Evolutionary conservation across 768 basidiomycete species (phyloP).

Genomic region (Lactarius trivialis): DNA sequence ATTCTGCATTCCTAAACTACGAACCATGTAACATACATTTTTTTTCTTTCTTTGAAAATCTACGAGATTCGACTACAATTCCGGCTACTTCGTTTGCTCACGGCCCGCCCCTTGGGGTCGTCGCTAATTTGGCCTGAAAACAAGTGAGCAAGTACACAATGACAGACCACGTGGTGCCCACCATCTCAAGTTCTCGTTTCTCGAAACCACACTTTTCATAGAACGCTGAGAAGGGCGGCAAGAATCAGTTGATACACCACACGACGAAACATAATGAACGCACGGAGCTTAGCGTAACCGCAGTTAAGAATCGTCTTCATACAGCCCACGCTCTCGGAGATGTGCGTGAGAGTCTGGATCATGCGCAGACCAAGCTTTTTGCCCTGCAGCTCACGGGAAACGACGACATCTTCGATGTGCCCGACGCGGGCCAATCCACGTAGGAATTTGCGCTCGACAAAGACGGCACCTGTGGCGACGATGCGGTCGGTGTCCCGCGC

Average conservation of each 20-base stretch:
- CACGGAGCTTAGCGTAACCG: slow-evolving; percentile 84
- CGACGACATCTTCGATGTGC: slow-evolving; percentile 97
- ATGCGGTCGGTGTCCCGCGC: slow-evolving; percentile 67
- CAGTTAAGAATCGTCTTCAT: slow-evolving; percentile 99
- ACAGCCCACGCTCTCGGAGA: slow-evolving; percentile 73
- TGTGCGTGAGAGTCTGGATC: slow-evolving; percentile 77
- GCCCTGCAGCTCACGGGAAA: slow-evolving; percentile 82
- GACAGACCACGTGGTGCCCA: slow-evolving; percentile 28
- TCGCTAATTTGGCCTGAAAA: slow-evolving; percentile 52
- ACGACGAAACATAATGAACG: slow-evolving; percentile 32
- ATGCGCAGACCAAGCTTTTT: slow-evolving; percentile 84
- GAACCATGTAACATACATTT: no score
- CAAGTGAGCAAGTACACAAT: slow-evolving; percentile 4
- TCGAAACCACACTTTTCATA: slow-evolving; percentile 93
- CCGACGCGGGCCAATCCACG: slow-evolving; percentile 81
- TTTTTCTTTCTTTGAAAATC: no score
- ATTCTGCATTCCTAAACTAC: no score
- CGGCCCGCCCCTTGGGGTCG: no score
- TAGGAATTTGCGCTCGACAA: slow-evolving; percentile 94
- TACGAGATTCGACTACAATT: no score
- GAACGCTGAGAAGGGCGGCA: slow-evolving; percentile 54
- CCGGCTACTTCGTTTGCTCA: no score
- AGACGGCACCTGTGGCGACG: slow-evolving; percentile 75
- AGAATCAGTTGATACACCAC: slow-evolving; percentile 6
- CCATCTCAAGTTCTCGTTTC: slow-evolving; percentile 95